Base-by-base conservation (phyloP, 176 grass and related monocot genomes). In the Carex kokanica region DNA sequence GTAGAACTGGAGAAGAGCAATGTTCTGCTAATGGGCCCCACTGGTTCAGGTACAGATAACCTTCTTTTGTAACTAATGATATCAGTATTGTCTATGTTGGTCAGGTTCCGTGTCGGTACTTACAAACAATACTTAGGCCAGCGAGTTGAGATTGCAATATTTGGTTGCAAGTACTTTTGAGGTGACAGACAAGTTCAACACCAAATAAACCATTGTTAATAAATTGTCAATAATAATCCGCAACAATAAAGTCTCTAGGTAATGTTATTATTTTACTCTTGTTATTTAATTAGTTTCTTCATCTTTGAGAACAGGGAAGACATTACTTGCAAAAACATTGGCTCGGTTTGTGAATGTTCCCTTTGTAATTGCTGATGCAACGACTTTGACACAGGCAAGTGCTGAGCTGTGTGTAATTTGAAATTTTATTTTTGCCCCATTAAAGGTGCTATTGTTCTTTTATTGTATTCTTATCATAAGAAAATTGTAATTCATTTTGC, bases 281-380 rank as follows among this genome's bases (percentile, higher is more conserved):
- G 31, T 87, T 3, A 68, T 74, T 79, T 90, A 78, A 62, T 32
- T 79, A 86, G 8, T 60, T 85, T 13, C 52, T 88, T 83, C 72
- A 3, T 91, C 13, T 53, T 87, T 70, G 40, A 84, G 60, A 74
- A 85, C 88, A 99, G 96, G 96, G 78, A 99, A 99, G 92, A 99
- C 96, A 78, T 91, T 99, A 81, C 93, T 99, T 77, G 97, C 97
- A 14, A 99, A 95, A 86, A 96, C 97, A 81, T 93, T 99, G 84
- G 97, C 97, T 85, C 97, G 97, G 20, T 99, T 96, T 92, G 97
- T 99, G 69, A 93, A 99, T 92, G 97, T 99, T 54, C 97, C 97
- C 70, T 99, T 99, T 92, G 93, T 99, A 55, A 99, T 99, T 90
- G 97, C 97, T 67, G 97, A 99, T 86, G 97, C 97, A 54, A 99